Evolutionary conservation across 208 protist genomes (phyloP).

Genomic region (Vickermania ingenoplastis): DNA sequence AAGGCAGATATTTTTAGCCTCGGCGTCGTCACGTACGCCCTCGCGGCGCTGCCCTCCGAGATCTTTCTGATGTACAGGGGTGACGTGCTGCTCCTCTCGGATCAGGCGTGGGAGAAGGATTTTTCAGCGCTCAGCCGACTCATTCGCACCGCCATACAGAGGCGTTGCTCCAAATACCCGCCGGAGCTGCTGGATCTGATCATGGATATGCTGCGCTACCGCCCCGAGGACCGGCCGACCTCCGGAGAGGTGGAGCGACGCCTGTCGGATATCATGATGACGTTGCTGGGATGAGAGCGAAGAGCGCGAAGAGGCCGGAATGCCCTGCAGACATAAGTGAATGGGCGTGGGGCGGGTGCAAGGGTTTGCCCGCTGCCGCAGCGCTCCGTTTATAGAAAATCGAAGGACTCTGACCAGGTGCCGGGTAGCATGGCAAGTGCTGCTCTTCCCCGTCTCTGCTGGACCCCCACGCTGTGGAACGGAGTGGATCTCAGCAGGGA

Average conservation of each 20-base stretch:
- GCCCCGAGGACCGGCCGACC: slow-evolving; percentile 33
- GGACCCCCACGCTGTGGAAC: too few relatives aligned
- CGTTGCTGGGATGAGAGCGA: slow-evolving; percentile 12
- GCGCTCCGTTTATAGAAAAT: too few relatives aligned
- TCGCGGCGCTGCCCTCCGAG: not conserved
- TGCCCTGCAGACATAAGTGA: slow-evolving; percentile 2
- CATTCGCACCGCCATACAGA: slow-evolving; percentile 14
- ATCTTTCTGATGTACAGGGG: slow-evolving; percentile 16
- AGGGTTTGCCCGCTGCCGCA: too few relatives aligned
- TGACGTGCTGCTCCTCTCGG: slow-evolving; percentile 35
- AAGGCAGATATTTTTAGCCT: slow-evolving; percentile 85
- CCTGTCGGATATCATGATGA: slow-evolving; percentile 40
- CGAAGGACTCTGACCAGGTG: too few relatives aligned
- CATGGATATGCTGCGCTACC: slow-evolving; percentile 52
- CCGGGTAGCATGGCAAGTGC: too few relatives aligned
- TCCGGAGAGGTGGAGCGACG: slow-evolving; percentile 26
- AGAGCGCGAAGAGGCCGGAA: too few relatives aligned
- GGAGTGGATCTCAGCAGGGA: too few relatives aligned
- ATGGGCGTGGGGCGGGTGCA: too few relatives aligned
- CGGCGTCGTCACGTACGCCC: slow-evolving; percentile 59
- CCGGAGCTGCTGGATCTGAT: slow-evolving; percentile 47
- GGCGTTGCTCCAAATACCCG: slow-evolving; percentile 37
- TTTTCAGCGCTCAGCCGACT: slow-evolving; percentile 32
- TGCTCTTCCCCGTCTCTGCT: too few relatives aligned
- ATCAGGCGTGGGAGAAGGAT: slow-evolving; percentile 34